A percentile compares a stretch with the other conserved stretches of the same genome.
These are phyloP conservation scores for Lactarius evosmus DNA, from an alignment of 768 basidiomycete genomes.

Conservation along the genomic window DNA sequence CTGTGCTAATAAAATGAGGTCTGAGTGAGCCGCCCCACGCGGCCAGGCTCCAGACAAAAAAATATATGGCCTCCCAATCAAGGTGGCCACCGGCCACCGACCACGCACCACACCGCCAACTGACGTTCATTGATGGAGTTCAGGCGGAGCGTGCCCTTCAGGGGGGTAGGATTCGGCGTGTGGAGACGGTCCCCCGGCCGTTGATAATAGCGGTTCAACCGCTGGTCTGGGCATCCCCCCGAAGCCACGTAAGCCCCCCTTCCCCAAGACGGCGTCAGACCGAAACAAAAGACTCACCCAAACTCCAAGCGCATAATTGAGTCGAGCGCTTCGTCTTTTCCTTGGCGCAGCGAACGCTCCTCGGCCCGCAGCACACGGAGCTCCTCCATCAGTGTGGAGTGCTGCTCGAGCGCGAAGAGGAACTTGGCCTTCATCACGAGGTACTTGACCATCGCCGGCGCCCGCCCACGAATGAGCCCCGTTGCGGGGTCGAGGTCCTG, in stretches of 20 bases:
- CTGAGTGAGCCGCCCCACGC: conserved; percentile 3
- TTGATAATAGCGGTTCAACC: conserved; percentile 18
- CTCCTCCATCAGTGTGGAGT: conserved; percentile 63
- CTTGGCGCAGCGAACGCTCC: conserved; percentile 32
- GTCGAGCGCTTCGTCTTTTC: conserved; percentile 31
- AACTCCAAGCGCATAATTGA: conserved; percentile 24
- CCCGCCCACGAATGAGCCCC: conserved; percentile 63
- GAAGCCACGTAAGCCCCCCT: conserved; percentile 1
- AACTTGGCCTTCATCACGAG: conserved; percentile 75
- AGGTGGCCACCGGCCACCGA: not conserved
- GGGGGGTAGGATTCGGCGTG: conserved; percentile 7
- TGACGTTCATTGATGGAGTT: conserved; percentile 11
- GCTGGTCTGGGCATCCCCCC: conserved; percentile 8
- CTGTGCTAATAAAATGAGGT: conserved; percentile 16
- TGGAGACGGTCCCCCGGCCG: conserved; percentile 9
- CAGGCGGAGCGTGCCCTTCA: conserved; percentile 19
- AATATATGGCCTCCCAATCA: not conserved
- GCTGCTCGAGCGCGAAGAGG: conserved; percentile 62
- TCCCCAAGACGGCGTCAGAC: not conserved
- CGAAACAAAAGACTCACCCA: conserved; percentile 15
- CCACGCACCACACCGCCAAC: conserved; percentile 1
- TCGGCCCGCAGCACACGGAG: conserved; percentile 54
- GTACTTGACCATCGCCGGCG: conserved; percentile 71
- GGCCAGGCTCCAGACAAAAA: conserved; percentile 5
- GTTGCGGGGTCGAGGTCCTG: conserved; percentile 53